A percentile compares a stretch with the other conserved stretches of the same genome.
Evolutionary conservation across 257 asterid species (phyloP).

Genomic region (Lycium ferocissimum): DNA sequence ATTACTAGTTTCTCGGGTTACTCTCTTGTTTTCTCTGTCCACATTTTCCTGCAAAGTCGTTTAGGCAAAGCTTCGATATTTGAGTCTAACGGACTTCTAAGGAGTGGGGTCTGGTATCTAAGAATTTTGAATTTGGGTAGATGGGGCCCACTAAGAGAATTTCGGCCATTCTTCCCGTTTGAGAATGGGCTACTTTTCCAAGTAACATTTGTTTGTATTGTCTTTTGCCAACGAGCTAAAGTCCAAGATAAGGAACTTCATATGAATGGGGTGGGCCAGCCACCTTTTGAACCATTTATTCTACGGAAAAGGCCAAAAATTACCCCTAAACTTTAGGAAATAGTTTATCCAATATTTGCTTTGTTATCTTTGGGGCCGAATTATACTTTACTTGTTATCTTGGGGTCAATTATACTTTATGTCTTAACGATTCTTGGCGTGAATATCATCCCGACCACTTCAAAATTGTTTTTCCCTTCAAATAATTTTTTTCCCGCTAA

Average conservation of each 20-base stretch:
- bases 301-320: no score
- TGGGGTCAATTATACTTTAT: no score
- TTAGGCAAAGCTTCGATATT: constrained; percentile 7
- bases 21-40: not conserved
- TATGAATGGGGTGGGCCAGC: not conserved
- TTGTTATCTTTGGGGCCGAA: no score
- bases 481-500: no score
- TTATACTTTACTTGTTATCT: no score
- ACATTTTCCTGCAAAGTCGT: not conserved
- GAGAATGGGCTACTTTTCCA: not conserved
- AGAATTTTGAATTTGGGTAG: constrained; percentile 29
- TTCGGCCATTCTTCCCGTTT: constrained; percentile 18
- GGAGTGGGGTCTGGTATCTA: constrained; percentile 32
- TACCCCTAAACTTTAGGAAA: no score
- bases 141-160: constrained; percentile 18
- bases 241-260: not conserved
- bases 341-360: no score
- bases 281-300: no score
- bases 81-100: constrained; percentile 31
- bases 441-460: no score
- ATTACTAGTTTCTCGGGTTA: not conserved
- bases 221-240: not conserved
- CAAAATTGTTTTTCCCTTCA: no score
- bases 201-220: not conserved
- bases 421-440: no score